Conservation (phyloP, 495 filamentous ascomycete genomes). For the Trichoderma virens region DNA sequence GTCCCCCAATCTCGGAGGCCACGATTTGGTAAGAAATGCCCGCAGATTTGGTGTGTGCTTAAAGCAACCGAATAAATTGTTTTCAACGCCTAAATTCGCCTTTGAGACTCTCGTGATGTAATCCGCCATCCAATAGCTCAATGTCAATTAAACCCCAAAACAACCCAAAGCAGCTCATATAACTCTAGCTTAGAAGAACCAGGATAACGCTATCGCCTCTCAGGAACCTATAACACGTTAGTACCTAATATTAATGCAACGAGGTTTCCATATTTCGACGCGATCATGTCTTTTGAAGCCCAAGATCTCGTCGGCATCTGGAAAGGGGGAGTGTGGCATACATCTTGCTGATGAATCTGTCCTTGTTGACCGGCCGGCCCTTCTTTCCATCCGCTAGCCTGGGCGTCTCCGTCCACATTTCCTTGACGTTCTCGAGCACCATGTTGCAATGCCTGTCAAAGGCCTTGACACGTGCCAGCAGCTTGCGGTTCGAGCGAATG, state of each 20-base stretch:
- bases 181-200: slow-evolving; percentile 68
- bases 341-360: slow-evolving; percentile 98
- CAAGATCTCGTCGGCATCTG: neutral
- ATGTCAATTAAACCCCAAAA: slow-evolving; percentile 4
- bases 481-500: slow-evolving; percentile 88
- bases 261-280: neutral
- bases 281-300: neutral
- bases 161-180: neutral
- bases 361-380: slow-evolving; percentile 91
- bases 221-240: slow-evolving; percentile 61
- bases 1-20: neutral
- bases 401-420: slow-evolving; percentile 99
- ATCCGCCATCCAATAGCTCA: neutral
- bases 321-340: slow-evolving; percentile 33
- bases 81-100: slow-evolving; percentile 10
- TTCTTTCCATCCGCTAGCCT: slow-evolving; percentile 67
- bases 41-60: neutral
- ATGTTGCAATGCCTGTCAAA: slow-evolving; percentile 61
- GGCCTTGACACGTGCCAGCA: slow-evolving; percentile 44
- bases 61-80: slow-evolving; percentile 8
- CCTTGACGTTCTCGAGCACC: slow-evolving; percentile 97
- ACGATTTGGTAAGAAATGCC: slow-evolving; percentile 1
- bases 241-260: slow-evolving; percentile 1
- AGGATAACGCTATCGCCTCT: slow-evolving; percentile 91
- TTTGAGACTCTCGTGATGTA: slow-evolving; percentile 5